Evolutionary conservation across 176 grass and related monocot genomes (phyloP).

Genomic region (Aegilops longissima): DNA sequence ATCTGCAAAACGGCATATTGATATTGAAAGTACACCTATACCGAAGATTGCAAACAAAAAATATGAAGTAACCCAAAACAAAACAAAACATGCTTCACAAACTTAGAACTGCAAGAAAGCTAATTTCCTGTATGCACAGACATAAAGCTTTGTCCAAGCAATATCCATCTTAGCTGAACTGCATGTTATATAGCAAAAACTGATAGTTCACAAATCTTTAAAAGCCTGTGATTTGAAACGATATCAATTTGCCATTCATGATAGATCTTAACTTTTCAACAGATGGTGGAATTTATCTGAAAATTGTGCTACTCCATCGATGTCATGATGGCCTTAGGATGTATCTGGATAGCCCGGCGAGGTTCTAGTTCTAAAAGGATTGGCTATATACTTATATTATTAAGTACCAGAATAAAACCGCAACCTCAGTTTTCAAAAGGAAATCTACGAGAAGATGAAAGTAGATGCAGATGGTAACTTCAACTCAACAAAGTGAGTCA

Average conservation of each 20-base stretch:
- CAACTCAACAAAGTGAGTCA: slow-evolving; percentile 1
- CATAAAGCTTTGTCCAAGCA: not conserved
- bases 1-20: not conserved
- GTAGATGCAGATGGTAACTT: not conserved
- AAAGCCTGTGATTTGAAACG: not conserved
- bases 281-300: not conserved
- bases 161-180: slow-evolving; percentile 5
- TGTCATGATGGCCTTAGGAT: not conserved
- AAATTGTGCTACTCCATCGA: not conserved
- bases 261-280: slow-evolving; percentile 16
- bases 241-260: not conserved
- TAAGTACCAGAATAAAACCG: not conserved
- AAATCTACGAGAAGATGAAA: not conserved
- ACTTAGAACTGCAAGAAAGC: slow-evolving; percentile 12
- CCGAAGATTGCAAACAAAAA: not conserved
- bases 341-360: not conserved
- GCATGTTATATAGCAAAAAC: not conserved
- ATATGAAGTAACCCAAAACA: not conserved
- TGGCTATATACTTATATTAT: not conserved
- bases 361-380: not conserved
- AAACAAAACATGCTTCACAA: not conserved
- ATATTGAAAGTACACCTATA: not conserved
- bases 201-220: not conserved
- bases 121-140: not conserved
- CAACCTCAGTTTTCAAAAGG: not conserved